Base-by-base conservation (phyloP, 2,329 filamentous ascomycete genomes). In the Alternaria sp. region DNA sequence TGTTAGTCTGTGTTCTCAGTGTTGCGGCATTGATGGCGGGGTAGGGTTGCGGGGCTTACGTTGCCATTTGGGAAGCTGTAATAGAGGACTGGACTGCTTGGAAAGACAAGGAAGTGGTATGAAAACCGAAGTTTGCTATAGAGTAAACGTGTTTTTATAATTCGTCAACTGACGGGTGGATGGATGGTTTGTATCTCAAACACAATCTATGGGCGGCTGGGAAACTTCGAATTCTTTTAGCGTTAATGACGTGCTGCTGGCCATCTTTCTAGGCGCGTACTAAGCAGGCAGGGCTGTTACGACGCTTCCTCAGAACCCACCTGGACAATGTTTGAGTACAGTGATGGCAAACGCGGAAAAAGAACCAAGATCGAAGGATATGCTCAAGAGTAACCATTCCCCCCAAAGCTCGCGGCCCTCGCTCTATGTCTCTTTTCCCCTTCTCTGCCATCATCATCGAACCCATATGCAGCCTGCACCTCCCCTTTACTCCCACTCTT, bases 361-460 rank as follows among this genome's bases (percentile, higher is more conserved):
- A 28, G 24, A 29, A 11, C 14, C 14, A 7, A 23, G n/a, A 21
- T 33, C 13, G 23, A 53, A 52, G 10, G 13, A 46, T 13, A 23
- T 37, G 23, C 7, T 51, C 44, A 34, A 28, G 14, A 58, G 21
- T 51, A 29, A 26, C 40, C 45, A 8, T 57, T 61, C 2, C 67
- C 68, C 1, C 71, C 73, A 60, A 75, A 68, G 44, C 73, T 76
- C 39, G 69, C 69, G 13, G 73, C 72, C 34, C 73, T 62, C 9
- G 52, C 71, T 51, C 64, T 68, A 42, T 56, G 61, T 49, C 60
- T 46, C 11, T 42, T 49, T 26, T 56, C 51, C 41, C 28, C 31
- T 9, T 48, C 36, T 14, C 51, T 56, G 7, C 26, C 41, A 44
- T 62, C 58, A 14, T 57, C 62, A 23, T 67, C 62, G 29, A 52